These are phyloP conservation scores for Dothistroma pini DNA, from an alignment of 2,329 filamentous ascomycete species.

Conservation along the genomic window DNA sequence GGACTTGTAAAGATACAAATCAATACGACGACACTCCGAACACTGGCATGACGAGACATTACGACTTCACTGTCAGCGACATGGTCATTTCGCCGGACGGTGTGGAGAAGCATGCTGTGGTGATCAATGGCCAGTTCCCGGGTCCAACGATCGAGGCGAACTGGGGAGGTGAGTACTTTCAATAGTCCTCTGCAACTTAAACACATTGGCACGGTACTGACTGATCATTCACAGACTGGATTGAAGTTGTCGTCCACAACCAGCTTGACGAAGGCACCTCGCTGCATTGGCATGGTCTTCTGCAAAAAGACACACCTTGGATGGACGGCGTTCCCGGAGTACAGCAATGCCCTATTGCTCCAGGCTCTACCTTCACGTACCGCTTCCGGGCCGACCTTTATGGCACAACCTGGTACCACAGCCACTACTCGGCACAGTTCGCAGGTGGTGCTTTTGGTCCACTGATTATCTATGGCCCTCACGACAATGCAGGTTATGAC, in stretches of 20 bases:
- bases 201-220: conserved; percentile 4
- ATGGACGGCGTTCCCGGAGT: conserved; percentile 49
- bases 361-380: conserved; percentile 36
- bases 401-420: conserved; percentile 40
- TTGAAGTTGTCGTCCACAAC: conserved; percentile 37
- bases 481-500: conserved; percentile 40
- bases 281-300: conserved; percentile 52
- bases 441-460: conserved; percentile 42
- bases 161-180: conserved; percentile 21
- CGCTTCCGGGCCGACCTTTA: conserved; percentile 42
- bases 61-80: conserved; percentile 32
- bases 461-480: conserved; percentile 44
- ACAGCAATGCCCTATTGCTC: conserved; percentile 46
- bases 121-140: conserved; percentile 35
- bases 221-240: conserved; percentile 32
- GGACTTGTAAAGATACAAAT: conserved; percentile 28
- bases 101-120: conserved; percentile 28
- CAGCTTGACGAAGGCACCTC: conserved; percentile 43
- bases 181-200: neutral
- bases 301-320: conserved; percentile 51
- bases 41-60: conserved; percentile 35
- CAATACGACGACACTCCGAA: conserved; percentile 28
- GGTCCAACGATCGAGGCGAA: conserved; percentile 36
- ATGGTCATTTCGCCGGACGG: conserved; percentile 35
- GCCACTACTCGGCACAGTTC: conserved; percentile 42